Percentiles rank a stretch among this genome's conserved stretches.
These are phyloP conservation scores for Plantago coronopus DNA, from an alignment of 305 asterid genomes.

Conservation along the genomic window DNA sequence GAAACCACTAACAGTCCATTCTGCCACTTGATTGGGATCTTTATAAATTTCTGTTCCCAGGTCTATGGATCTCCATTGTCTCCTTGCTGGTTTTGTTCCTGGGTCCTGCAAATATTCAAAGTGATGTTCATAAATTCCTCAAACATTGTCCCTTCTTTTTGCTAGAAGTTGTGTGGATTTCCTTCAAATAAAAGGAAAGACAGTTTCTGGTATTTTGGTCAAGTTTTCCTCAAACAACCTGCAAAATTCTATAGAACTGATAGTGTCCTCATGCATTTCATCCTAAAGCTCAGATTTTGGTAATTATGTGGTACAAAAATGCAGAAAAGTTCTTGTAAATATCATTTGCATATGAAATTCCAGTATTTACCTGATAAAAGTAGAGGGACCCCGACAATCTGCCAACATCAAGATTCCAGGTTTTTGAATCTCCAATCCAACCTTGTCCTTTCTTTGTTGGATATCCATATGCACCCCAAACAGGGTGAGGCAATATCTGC, in stretches of 20 bases:
- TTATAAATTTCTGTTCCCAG: conserved; percentile 66
- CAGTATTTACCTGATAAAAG: conserved; percentile 53
- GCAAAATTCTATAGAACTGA: too few relatives aligned
- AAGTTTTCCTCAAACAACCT: too few relatives aligned
- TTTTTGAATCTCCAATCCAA: conserved; percentile 66
- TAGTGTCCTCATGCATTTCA: too few relatives aligned
- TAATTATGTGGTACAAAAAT: too few relatives aligned
- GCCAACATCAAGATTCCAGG: conserved; percentile 72
- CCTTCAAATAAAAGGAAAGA: background rate
- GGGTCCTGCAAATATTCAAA: conserved; percentile 50
- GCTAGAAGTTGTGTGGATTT: background rate
- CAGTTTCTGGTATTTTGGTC: too few relatives aligned
- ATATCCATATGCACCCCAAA: conserved; percentile 68
- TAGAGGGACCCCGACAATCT: conserved; percentile 52
- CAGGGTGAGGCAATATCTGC: conserved; percentile 67
- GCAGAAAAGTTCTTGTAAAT: background rate
- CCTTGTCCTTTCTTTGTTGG: conserved; percentile 59
- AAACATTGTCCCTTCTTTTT: background rate
- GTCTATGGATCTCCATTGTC: conserved; percentile 68
- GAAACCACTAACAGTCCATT: conserved; percentile 73
- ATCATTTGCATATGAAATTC: background rate
- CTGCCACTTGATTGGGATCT: conserved; percentile 60
- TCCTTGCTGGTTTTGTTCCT: conserved; percentile 51
- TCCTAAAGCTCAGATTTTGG: too few relatives aligned
- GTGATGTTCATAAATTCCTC: background rate